Base-by-base conservation (phyloP, 2,329 filamentous ascomycete species). In the Hypoxylon sp. region DNA sequence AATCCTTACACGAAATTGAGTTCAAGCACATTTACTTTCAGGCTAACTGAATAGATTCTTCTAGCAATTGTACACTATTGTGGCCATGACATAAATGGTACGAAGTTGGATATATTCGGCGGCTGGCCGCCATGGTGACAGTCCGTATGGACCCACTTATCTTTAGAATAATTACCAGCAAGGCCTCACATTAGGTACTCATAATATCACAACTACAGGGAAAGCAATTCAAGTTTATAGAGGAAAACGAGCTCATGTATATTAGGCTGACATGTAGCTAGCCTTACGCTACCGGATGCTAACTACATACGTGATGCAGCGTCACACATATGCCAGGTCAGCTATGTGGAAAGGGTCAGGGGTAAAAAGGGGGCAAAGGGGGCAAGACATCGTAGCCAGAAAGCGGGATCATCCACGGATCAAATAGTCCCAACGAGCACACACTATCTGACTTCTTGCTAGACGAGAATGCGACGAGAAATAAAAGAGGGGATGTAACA, bases 321-420 rank as follows among this genome's bases (percentile, higher is more conserved):
- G 21, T n/a, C 23, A 28, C n/a, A 17, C 41, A 23, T 10, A 41
- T n/a, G 10, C 9, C 21, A 7, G 6, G 28, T 30, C 28, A 6
- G 45, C 45, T 17, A 28, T 49, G 23, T 28, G 7, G 11, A 30
- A 28, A 3, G 45, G n/a, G 14, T 17, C 45, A 28, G 25, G 23
- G 45, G 45, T 48, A 46, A 25, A 43, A 17, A 43, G 6, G 38
- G 14, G 19, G 38, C 32, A 2, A 36, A 36, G 34, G 34, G 34
- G 34, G 34, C 11, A 36, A 36, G 34, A 2, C 17, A 43, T 48
- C 45, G 4, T 28, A 28, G 11, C 23, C 13, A 9, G 2, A 49
- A 49, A 30, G 23, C 7, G 6, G 14, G 13, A 3, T 2, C 93
- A 19, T 13, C 19, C 6, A 7, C 7, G 3, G 14, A 17, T 21